Conservation (phyloP, 345 rosid genomes). For the Viola odorata region DNA sequence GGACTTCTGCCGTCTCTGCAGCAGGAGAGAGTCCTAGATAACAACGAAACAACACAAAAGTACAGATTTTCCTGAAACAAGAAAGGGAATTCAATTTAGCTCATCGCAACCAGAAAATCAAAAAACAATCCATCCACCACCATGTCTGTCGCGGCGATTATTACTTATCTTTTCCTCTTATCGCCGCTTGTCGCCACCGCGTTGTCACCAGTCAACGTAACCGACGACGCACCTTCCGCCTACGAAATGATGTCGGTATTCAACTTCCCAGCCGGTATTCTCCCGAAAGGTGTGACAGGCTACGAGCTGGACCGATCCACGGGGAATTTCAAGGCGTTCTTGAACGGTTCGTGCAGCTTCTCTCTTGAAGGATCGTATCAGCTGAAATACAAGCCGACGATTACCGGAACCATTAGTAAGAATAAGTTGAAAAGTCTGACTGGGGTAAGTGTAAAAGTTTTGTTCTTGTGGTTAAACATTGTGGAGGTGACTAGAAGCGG, state of each 20-base stretch:
- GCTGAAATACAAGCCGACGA: slow-evolving; percentile 61
- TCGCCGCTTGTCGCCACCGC: slow-evolving; percentile 21
- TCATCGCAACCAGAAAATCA: no score
- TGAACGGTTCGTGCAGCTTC: slow-evolving; percentile 69
- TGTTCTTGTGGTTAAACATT: slow-evolving; percentile 86
- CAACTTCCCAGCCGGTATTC: slow-evolving; percentile 78
- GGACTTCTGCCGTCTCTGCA: no score
- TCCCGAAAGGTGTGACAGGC: slow-evolving; percentile 57
- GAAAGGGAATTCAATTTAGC: no score
- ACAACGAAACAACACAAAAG: no score
- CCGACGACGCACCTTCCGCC: slow-evolving; percentile 35
- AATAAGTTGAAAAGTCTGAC: slow-evolving; percentile 49
- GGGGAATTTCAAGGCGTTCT: slow-evolving; percentile 55
- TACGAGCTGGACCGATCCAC: slow-evolving; percentile 65
- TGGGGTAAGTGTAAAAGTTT: slow-evolving; percentile 83
- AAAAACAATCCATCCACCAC: slow-evolving; percentile 1
- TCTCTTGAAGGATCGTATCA: slow-evolving; percentile 84
- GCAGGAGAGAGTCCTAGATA: no score
- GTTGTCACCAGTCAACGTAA: background rate
- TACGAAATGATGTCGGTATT: slow-evolving; percentile 60
- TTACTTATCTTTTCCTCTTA: slow-evolving; percentile 17
- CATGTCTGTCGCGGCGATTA: slow-evolving; percentile 6
- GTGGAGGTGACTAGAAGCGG: slow-evolving; percentile 68
- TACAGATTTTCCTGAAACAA: no score
- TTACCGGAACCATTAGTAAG: slow-evolving; percentile 66